Evolutionary conservation across 176 grass and related monocot species (phyloP).

Genomic region (Cenchrus americanus): DNA sequence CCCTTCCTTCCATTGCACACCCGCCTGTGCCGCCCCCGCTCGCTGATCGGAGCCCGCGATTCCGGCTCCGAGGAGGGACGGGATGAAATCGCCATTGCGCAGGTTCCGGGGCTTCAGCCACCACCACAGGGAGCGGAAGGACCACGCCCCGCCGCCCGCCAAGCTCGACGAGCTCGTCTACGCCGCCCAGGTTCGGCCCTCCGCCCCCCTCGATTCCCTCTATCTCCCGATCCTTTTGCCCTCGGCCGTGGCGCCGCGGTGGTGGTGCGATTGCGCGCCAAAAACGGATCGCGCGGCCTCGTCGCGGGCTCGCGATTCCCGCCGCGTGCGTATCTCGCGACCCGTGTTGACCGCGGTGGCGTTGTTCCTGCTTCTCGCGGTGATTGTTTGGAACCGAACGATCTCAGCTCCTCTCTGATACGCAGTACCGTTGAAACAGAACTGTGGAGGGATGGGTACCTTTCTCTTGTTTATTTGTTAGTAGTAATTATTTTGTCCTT

Average conservation of each 20-base stretch:
- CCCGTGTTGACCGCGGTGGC: background rate
- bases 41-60: background rate
- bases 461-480: background rate
- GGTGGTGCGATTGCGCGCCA: conserved; percentile 7
- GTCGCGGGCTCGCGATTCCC: conserved; percentile 19
- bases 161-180: conserved; percentile 86
- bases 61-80: background rate
- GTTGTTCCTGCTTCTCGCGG: background rate
- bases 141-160: conserved; percentile 50
- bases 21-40: background rate
- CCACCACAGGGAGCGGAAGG: conserved; percentile 54
- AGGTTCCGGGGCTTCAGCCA: conserved; percentile 64
- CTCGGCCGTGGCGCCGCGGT: background rate
- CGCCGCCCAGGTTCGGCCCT: conserved; percentile 59
- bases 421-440: no score
- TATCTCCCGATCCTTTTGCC: background rate
- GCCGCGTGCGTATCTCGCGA: background rate
- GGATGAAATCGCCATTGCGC: conserved; percentile 92
- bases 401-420: background rate
- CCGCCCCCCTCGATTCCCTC: background rate
- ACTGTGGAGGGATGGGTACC: background rate
- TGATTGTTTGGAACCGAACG: background rate
- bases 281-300: conserved; percentile 30
- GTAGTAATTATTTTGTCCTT: background rate
- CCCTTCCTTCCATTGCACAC: no score